A percentile compares a stretch with the other conserved stretches of the same genome.
Conservation (phyloP, 1,284 basidiomycete species). For the Ustilago crameri region DNA sequence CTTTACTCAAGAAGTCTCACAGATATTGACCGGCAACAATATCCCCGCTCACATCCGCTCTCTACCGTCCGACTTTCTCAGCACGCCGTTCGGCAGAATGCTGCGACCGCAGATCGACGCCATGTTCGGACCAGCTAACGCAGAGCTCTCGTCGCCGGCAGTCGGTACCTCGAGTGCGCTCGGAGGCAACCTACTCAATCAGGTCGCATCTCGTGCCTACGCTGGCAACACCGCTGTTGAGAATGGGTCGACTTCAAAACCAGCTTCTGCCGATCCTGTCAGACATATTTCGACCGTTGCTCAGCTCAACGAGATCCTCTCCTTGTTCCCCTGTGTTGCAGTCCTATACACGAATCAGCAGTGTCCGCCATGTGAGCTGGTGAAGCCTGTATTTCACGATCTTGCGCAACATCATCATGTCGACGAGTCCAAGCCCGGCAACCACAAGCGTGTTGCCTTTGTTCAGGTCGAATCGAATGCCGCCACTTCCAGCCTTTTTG, state of each 20-base stretch:
- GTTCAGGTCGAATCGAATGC: conserved; percentile 63
- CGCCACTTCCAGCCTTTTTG: conserved; percentile 39
- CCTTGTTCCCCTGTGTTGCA: conserved; percentile 72
- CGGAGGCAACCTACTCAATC: conserved; percentile 23
- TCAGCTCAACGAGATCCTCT: conserved; percentile 52
- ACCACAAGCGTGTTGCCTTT: conserved; percentile 54
- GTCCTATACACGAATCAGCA: conserved; percentile 76
- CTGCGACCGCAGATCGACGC: conserved; percentile 84
- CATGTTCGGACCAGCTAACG: conserved; percentile 44
- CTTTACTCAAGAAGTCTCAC: conserved; percentile 79
- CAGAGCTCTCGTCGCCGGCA: conserved; percentile 9
- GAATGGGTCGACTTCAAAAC: conserved; percentile 69
- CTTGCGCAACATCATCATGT: conserved; percentile 73
- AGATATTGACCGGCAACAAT: conserved; percentile 61
- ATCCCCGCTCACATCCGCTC: conserved; percentile 64
- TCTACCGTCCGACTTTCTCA: conserved; percentile 82
- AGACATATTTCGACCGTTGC: conserved; percentile 20
- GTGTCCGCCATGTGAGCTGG: conserved; percentile 75
- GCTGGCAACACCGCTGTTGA: conserved; percentile 67
- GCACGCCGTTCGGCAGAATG: conserved; percentile 87
- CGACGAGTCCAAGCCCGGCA: conserved; percentile 24
- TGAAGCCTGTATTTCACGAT: conserved; percentile 76
- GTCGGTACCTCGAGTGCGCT: neutral
- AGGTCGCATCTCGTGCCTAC: conserved; percentile 73
- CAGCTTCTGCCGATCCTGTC: conserved; percentile 74